Evolutionary conservation across 441 rosid genomes (phyloP).

Genomic region (Eutrema salsugineum): DNA sequence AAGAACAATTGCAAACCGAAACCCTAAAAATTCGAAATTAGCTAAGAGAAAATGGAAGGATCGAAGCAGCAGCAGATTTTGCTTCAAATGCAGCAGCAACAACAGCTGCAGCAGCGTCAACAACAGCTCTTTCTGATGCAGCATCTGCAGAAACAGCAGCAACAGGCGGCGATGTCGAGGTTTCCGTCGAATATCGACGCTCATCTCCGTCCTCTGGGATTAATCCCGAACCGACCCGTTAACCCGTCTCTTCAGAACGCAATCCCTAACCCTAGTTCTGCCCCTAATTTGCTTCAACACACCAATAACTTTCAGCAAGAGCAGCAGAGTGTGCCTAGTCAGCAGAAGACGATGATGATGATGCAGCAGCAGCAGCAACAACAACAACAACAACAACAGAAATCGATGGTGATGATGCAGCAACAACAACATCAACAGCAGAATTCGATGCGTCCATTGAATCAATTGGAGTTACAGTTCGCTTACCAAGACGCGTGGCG

Average conservation of each 20-base stretch:
- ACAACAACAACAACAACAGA: constrained; percentile 11
- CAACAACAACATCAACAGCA: constrained; percentile 40
- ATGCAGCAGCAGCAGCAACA: constrained; percentile 43
- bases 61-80: constrained; percentile 38
- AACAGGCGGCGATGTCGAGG: constrained; percentile 68
- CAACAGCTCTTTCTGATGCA: constrained; percentile 37
- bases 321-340: constrained; percentile 33
- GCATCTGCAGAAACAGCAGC: constrained; percentile 58
- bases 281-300: constrained; percentile 30
- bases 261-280: constrained; percentile 15
- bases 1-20: constrained; percentile 9
- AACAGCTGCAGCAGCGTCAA: constrained; percentile 45
- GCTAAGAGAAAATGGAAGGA: constrained; percentile 44
- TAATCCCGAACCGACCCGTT: constrained; percentile 43
- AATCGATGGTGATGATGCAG: constrained; percentile 32
- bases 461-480: constrained; percentile 80
- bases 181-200: constrained; percentile 78
- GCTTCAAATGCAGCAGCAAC: constrained; percentile 41
- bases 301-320: constrained; percentile 38
- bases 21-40: constrained; percentile 25
- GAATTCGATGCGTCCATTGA: constrained; percentile 59
- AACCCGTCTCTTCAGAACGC: constrained; percentile 36
- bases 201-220: constrained; percentile 62
- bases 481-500: constrained; percentile 97
- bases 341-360: constrained; percentile 24